These are phyloP conservation scores for Cicer pinnatifidum DNA, from an alignment of 306 rosid genomes.

Conservation along the genomic window DNA sequence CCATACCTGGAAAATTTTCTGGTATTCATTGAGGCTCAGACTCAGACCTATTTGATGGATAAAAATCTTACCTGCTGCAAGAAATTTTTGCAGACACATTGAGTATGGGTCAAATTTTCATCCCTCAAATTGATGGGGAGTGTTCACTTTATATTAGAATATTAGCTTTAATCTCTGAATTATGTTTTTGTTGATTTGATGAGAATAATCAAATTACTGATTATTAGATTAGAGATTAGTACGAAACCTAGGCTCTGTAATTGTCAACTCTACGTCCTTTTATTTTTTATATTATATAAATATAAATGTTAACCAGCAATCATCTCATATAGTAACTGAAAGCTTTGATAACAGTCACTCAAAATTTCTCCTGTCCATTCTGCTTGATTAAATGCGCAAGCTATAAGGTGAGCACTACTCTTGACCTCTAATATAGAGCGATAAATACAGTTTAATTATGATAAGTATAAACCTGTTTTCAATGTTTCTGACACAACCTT, in stretches of 20 bases:
- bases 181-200: conserved; percentile 6
- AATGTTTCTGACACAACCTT: conserved; percentile 35
- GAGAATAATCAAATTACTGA: conserved; percentile 26
- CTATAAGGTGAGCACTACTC: conserved; percentile 66
- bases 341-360: conserved; percentile 67
- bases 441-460: conserved; percentile 15
- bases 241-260: conserved; percentile 13
- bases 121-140: not conserved
- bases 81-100: not conserved
- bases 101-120: not conserved
- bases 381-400: conserved; percentile 78
- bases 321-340: conserved; percentile 39
- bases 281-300: not conserved
- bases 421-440: conserved; percentile 4
- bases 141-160: conserved; percentile 20
- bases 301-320: not conserved
- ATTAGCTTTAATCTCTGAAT: conserved; percentile 2
- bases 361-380: conserved; percentile 80
- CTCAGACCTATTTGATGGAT: not conserved
- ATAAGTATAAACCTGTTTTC: conserved; percentile 32
- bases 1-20: not conserved
- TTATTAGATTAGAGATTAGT: conserved; percentile 7
- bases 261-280: not conserved
- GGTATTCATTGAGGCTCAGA: not conserved
- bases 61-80: not conserved